Conservation (phyloP, 2,329 filamentous ascomycete genomes). For the Diplodia mutila region DNA sequence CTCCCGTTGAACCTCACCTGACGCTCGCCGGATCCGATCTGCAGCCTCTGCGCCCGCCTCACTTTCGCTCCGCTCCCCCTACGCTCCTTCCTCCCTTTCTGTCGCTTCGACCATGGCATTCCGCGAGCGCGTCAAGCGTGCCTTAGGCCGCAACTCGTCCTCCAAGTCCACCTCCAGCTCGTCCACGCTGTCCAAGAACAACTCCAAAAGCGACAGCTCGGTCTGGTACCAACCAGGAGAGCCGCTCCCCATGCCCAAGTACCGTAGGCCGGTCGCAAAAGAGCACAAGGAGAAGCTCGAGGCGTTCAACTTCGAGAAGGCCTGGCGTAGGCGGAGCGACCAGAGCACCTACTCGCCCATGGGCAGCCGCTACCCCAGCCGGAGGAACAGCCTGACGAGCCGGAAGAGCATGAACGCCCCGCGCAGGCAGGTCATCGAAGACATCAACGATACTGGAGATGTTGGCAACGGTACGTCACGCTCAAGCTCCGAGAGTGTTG, state of each 20-base stretch:
- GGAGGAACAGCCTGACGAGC: conserved; percentile 39
- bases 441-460: conserved; percentile 50
- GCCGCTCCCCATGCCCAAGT: conserved; percentile 56
- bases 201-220: conserved; percentile 44
- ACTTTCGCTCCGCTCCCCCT: conserved; percentile 8
- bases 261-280: conserved; percentile 53
- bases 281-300: conserved; percentile 56
- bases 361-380: conserved; percentile 52
- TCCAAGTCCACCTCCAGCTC: conserved; percentile 33
- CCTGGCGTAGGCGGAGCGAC: conserved; percentile 52
- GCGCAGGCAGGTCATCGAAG: conserved; percentile 45
- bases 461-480: conserved; percentile 42
- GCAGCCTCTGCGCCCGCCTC: conserved; percentile 15
- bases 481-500: conserved; percentile 47
- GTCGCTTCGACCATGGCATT: conserved; percentile 45
- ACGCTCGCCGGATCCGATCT: conserved; percentile 7
- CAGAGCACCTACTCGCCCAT: conserved; percentile 53
- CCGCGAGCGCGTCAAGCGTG: conserved; percentile 51
- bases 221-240: conserved; percentile 57
- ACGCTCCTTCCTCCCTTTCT: neutral
- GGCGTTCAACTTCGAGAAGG: conserved; percentile 51
- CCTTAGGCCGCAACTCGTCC: conserved; percentile 44
- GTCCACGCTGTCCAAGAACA: conserved; percentile 34
- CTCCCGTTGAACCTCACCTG: conserved; percentile 2
- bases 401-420: conserved; percentile 36